Percentiles rank a stretch among this genome's conserved stretches.
Evolutionary conservation across 371 early-diverging fungal species (phyloP).

Genomic region (Mortierella sp.): DNA sequence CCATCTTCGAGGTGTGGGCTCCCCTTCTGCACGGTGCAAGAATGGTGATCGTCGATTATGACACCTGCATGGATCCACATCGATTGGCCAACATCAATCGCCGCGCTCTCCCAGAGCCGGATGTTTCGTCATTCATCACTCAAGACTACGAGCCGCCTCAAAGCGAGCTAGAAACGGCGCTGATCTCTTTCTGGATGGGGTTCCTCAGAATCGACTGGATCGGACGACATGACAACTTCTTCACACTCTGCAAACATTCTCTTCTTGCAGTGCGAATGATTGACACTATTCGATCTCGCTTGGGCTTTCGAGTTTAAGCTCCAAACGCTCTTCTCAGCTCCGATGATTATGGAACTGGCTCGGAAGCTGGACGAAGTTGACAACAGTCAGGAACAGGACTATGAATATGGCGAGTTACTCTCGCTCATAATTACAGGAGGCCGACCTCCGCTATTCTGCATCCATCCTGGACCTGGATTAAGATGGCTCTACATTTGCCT

Average conservation of each 20-base stretch:
- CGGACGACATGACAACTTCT: too few relatives aligned
- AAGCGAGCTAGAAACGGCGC: too few relatives aligned
- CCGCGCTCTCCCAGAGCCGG: neutral
- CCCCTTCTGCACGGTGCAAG: constrained; percentile 1
- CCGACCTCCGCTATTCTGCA: constrained; percentile 15
- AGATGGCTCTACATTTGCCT: constrained; percentile 10
- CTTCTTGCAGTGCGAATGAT: constrained; percentile 8
- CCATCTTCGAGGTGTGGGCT: constrained; percentile 2
- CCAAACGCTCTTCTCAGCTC: constrained; percentile 2
- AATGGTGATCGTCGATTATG: neutral
- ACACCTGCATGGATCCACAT: neutral
- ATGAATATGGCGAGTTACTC: constrained; percentile 2
- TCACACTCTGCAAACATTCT: constrained; percentile 5
- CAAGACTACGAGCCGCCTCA: too few relatives aligned
- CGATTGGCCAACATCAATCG: neutral
- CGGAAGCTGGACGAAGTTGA: neutral
- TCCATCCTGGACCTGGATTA: constrained; percentile 10
- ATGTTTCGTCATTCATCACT: too few relatives aligned
- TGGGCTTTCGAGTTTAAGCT: constrained; percentile 8
- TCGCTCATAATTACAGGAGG: constrained; percentile 8
- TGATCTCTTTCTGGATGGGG: too few relatives aligned
- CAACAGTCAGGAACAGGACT: neutral
- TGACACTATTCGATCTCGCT: neutral
- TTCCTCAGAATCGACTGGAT: too few relatives aligned
- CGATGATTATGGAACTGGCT: constrained; percentile 1